Conservation (phyloP, 2,329 filamentous ascomycete species). For the Colletotrichum horii region DNA sequence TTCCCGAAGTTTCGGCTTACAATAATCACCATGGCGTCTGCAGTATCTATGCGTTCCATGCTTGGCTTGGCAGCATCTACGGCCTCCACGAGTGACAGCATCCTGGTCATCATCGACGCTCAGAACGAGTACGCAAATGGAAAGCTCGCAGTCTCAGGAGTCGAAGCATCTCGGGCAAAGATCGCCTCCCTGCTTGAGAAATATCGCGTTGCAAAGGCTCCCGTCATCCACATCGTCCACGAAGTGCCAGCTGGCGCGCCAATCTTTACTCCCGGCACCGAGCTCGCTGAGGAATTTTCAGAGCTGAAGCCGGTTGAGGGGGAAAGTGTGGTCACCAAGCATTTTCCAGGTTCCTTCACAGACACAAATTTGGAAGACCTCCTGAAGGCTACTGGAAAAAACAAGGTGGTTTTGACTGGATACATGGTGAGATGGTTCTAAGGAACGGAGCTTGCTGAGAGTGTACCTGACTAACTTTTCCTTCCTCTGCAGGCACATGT, state of each 20-base stretch:
- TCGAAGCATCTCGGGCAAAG: slow-evolving; percentile 55
- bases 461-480: not conserved
- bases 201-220: slow-evolving; percentile 58
- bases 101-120: slow-evolving; percentile 71
- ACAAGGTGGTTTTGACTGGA: slow-evolving; percentile 65
- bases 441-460: not conserved
- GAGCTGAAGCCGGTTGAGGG: slow-evolving; percentile 58
- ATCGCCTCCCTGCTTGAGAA: slow-evolving; percentile 62
- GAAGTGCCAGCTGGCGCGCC: slow-evolving; percentile 63
- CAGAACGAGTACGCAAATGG: slow-evolving; percentile 72
- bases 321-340: slow-evolving; percentile 64
- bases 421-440: slow-evolving; percentile 52
- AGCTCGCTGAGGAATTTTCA: slow-evolving; percentile 63
- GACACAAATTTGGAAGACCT: slow-evolving; percentile 61
- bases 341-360: slow-evolving; percentile 65
- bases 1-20: not conserved
- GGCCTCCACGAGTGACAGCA: slow-evolving; percentile 49
- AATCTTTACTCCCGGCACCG: slow-evolving; percentile 67
- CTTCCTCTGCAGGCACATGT: slow-evolving; percentile 61
- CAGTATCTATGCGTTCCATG: slow-evolving; percentile 38
- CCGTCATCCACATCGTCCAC: slow-evolving; percentile 67
- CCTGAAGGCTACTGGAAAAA: slow-evolving; percentile 51
- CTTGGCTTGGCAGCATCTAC: slow-evolving; percentile 51
- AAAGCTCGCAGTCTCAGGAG: slow-evolving; percentile 58
- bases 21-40: slow-evolving; percentile 10